These are phyloP conservation scores for Microthlaspi erraticum DNA, from an alignment of 345 rosid species.

Conservation along the genomic window DNA sequence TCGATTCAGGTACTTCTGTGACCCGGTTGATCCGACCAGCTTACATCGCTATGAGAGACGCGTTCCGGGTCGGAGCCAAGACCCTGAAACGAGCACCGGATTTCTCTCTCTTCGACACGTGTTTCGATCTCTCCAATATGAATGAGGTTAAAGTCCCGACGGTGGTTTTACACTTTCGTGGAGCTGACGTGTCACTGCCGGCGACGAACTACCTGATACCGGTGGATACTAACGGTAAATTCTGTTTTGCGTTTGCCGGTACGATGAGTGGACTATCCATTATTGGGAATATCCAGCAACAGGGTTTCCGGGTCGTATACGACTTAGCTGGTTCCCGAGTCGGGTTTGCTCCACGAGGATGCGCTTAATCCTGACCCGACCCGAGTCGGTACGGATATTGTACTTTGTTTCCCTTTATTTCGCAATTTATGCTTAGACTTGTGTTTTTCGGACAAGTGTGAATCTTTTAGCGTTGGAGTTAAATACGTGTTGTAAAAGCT, in stretches of 20 bases:
- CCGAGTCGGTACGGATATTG: conserved; percentile 36
- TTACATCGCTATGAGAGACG: conserved; percentile 65
- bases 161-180: conserved; percentile 68
- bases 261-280: conserved; percentile 85
- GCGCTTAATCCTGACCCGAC: conserved; percentile 51
- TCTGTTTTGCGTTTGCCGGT: conserved; percentile 97
- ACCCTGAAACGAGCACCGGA: conserved; percentile 58
- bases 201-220: conserved; percentile 91
- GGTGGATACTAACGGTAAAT: conserved; percentile 69
- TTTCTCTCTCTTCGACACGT: conserved; percentile 77
- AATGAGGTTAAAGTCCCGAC: conserved; percentile 80
- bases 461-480: conserved; percentile 44
- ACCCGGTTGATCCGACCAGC: conserved; percentile 81
- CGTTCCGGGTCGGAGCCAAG: conserved; percentile 60
- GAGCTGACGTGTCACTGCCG: conserved; percentile 79
- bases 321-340: conserved; percentile 73
- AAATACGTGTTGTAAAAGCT: conserved; percentile 40
- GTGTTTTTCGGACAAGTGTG: conserved; percentile 40
- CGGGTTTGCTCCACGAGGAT: conserved; percentile 93
- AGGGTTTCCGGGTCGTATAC: conserved; percentile 87
- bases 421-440: conserved; percentile 25
- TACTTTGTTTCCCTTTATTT: conserved; percentile 20
- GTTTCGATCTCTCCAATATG: conserved; percentile 72
- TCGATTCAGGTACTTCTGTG: conserved; percentile 89
- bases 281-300: conserved; percentile 95